Evolutionary conservation across 768 basidiomycete genomes (phyloP).

Genomic region (Tricholomella constricta): DNA sequence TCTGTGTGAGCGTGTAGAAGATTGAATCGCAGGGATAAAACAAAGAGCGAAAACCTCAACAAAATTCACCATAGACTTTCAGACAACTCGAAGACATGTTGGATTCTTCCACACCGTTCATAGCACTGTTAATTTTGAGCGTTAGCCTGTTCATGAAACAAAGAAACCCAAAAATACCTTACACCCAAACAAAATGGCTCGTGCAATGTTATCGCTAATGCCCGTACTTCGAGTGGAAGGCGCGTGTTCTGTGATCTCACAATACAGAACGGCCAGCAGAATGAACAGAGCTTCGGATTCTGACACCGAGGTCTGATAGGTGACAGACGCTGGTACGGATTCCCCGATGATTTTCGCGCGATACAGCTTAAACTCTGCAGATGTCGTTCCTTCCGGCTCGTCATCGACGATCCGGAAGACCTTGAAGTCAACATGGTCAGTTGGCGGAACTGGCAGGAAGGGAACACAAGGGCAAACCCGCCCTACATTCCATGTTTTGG

Average conservation of each 20-base stretch:
- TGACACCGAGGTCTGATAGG: neutral
- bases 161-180: too few relatives aligned
- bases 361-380: slow-evolving; percentile 5
- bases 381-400: neutral
- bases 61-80: too few relatives aligned
- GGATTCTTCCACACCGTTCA: too few relatives aligned
- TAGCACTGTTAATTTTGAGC: too few relatives aligned
- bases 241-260: slow-evolving; percentile 7
- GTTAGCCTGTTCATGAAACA: too few relatives aligned
- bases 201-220: neutral
- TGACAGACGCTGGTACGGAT: neutral
- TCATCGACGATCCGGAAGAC: slow-evolving; percentile 3
- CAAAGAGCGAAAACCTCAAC: too few relatives aligned
- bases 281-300: slow-evolving; percentile 6
- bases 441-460: too few relatives aligned
- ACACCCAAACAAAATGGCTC: neutral
- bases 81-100: too few relatives aligned
- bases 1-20: too few relatives aligned
- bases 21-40: too few relatives aligned
- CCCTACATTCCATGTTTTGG: slow-evolving; percentile 5
- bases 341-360: neutral
- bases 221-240: neutral
- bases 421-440: neutral
- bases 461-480: too few relatives aligned
- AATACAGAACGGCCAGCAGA: slow-evolving; percentile 9